These are phyloP conservation scores for Trichosporon faecale DNA, from an alignment of 1,284 basidiomycete species.

Conservation along the genomic window DNA sequence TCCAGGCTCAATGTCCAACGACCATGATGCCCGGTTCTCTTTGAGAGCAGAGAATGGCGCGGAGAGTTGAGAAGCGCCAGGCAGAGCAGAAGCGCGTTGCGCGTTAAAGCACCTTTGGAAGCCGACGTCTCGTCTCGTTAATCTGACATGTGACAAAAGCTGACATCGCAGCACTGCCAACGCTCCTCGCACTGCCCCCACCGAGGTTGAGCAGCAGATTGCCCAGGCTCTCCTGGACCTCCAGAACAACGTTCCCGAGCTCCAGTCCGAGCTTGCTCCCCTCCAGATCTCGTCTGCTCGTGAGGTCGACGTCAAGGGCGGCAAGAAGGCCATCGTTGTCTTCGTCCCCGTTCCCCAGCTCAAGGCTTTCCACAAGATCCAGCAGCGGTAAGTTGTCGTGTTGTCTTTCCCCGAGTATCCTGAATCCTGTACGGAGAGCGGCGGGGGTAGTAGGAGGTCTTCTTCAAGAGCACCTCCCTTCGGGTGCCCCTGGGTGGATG, in stretches of 20 bases:
- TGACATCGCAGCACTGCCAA: slow-evolving; percentile 69
- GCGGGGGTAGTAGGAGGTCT: slow-evolving; percentile 51
- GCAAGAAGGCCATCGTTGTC: slow-evolving; percentile 98
- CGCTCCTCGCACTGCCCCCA: slow-evolving; percentile 81
- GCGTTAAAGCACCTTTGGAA: no score
- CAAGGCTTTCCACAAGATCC: slow-evolving; percentile 99
- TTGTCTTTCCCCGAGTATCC: slow-evolving; percentile 2
- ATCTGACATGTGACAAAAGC: neutral
- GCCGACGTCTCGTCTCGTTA: neutral
- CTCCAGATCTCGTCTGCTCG: slow-evolving; percentile 97
- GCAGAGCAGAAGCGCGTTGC: no score
- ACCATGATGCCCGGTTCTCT: no score
- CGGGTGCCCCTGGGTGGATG: slow-evolving; percentile 20
- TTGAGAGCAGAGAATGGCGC: no score
- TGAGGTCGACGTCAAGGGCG: slow-evolving; percentile 98
- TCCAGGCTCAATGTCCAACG: no score
- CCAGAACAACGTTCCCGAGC: slow-evolving; percentile 95
- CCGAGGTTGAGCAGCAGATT: slow-evolving; percentile 88
- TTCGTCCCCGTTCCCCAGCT: slow-evolving; percentile 97
- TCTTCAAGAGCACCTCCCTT: slow-evolving; percentile 53
- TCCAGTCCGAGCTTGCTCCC: slow-evolving; percentile 91
- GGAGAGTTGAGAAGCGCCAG: no score
- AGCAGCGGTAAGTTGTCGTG: slow-evolving; percentile 72
- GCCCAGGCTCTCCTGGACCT: slow-evolving; percentile 97
- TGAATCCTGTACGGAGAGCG: slow-evolving; percentile 12